phyloP scores from a whole-genome alignment of 139 green algal species.

The Eudorina sp. region DNA sequence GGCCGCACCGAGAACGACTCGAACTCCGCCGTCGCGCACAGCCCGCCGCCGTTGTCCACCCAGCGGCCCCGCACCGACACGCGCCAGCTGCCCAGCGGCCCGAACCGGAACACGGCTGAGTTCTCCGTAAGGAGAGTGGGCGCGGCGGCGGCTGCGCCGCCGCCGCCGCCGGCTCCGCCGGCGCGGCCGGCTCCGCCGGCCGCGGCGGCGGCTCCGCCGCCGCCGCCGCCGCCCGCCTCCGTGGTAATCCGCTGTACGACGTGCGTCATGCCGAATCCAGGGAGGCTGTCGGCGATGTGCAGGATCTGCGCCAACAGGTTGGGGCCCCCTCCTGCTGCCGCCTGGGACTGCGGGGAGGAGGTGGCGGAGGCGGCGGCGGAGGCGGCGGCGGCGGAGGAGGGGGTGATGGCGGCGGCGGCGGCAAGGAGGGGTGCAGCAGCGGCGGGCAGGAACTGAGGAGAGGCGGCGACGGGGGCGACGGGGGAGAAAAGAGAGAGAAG shows the following conservation, averaged over 20 bases:
- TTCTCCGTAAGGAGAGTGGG: slow-evolving; percentile 46
- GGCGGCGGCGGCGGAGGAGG: too few relatives aligned
- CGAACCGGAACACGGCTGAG: slow-evolving; percentile 52
- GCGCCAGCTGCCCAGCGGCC: slow-evolving; percentile 51
- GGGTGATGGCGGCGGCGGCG: too few relatives aligned
- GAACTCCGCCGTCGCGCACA: slow-evolving; percentile 51
- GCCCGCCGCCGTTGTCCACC: slow-evolving; percentile 51
- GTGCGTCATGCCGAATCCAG: slow-evolving; percentile 51
- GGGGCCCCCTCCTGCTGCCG: slow-evolving; percentile 18
- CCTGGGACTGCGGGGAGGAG: background rate
- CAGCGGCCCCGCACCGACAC: slow-evolving; percentile 50
- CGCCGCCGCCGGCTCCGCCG: background rate
- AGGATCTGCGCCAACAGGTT: slow-evolving; percentile 52
- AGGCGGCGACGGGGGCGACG: too few relatives aligned
- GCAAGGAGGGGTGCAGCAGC: too few relatives aligned
- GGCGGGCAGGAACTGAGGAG: too few relatives aligned
- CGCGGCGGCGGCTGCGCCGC: background rate
- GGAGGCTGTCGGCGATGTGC: slow-evolving; percentile 49
- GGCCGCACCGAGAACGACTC: slow-evolving; percentile 51
- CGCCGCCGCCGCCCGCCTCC: too few relatives aligned
- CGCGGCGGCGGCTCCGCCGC: background rate
- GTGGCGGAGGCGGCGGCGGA: too few relatives aligned
- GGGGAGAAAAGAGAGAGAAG: too few relatives aligned
- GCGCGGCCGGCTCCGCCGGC: background rate
- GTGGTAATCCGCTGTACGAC: slow-evolving; percentile 53